These are phyloP conservation scores for Fusarium praegraminearum DNA, from an alignment of 2,329 filamentous ascomycete genomes.

Conservation along the genomic window DNA sequence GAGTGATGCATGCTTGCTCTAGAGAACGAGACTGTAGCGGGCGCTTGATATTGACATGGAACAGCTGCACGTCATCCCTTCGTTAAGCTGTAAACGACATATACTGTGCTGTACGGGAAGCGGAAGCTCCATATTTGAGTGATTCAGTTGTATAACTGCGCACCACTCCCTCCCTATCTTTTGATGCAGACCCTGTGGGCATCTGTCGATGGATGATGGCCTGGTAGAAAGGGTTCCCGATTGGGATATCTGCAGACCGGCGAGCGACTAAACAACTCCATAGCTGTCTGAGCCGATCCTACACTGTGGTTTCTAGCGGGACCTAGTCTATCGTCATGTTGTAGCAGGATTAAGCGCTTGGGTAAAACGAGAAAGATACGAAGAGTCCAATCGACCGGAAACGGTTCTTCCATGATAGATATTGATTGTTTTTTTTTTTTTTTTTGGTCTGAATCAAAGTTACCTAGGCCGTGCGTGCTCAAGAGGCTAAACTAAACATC, in stretches of 20 bases:
- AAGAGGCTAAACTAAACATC: conserved; percentile 30
- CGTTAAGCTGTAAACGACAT: conserved; percentile 18
- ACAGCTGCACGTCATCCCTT: conserved; percentile 38
- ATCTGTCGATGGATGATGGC: conserved; percentile 7
- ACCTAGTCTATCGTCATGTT: conserved; percentile 37
- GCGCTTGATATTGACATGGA: conserved; percentile 34
- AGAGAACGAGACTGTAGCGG: conserved; percentile 18
- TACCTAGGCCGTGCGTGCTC: conserved; percentile 12
- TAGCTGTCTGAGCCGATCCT: conserved; percentile 42
- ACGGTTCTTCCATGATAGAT: conserved; percentile 23
- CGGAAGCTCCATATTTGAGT: conserved; percentile 32
- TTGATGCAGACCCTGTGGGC: conserved; percentile 31
- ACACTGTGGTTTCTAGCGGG: conserved; percentile 36
- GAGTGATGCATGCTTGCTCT: conserved; percentile 3
- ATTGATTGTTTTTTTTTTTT: conserved; percentile 6
- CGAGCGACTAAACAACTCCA: conserved; percentile 39
- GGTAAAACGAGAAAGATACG: conserved; percentile 22
- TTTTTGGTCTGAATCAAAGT: conserved; percentile 23
- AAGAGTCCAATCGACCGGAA: conserved; percentile 29
- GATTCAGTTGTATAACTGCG: conserved; percentile 22
- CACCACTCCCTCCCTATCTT: conserved; percentile 20
- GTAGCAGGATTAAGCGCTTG: conserved; percentile 45
- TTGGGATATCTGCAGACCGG: conserved; percentile 44
- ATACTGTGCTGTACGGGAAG: conserved; percentile 6
- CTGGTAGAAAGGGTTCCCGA: conserved; percentile 39